Evolutionary conservation across 1,139 yeast species (phyloP), one percentile per base, ranked within the genome.

Genomic region (Tardiomyces depauwii): DNA sequence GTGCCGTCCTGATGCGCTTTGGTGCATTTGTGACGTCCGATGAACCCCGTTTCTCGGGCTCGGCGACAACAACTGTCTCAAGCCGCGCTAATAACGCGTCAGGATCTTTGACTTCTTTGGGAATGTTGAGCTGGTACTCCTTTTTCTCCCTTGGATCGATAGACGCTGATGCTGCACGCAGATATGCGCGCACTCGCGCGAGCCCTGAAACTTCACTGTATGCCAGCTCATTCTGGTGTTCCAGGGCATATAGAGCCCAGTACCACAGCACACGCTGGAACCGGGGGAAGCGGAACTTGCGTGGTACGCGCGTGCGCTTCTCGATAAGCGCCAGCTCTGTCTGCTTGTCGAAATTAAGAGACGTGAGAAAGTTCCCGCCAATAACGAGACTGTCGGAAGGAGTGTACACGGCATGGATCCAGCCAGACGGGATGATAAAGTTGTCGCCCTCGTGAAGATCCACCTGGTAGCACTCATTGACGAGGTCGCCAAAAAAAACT

Each of bases 331-430:
- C 75, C 7, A 86, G 73, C 44, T 68, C 68, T 39, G 85, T 62
- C 58, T 88, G 95, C 53, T 73, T 78, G 12, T 67, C 65, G 55
- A 86, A 64, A 55, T 82, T 81, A 49, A 77, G 66, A 41, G 78
- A 60, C 0, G 94, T 85, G 30, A 88, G 65, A 59, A 80, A 88
- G 60, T 88, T 88, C 0, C 96, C 96, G 1, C 96, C 96, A 47
- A 88, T 77, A 2, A 88, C 88, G 1, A 87, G 66, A 0, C 94
- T 78, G 58, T 88, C 95, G 18, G 68, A 67, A 0, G 95, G 93
- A 0, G 96, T 87, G 57, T 79, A 78, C 0, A 88, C 96, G 0
- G 93, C 82, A 63, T 88, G 96, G 45, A 88, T 87, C 94, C 95
- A 88, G 0, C 96, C 96, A 45, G 94, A 79, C 1, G 96, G 96